Evolutionary conservation across 352 stramenopile genomes (phyloP).

Genomic region (Plasmopara muralis): DNA sequence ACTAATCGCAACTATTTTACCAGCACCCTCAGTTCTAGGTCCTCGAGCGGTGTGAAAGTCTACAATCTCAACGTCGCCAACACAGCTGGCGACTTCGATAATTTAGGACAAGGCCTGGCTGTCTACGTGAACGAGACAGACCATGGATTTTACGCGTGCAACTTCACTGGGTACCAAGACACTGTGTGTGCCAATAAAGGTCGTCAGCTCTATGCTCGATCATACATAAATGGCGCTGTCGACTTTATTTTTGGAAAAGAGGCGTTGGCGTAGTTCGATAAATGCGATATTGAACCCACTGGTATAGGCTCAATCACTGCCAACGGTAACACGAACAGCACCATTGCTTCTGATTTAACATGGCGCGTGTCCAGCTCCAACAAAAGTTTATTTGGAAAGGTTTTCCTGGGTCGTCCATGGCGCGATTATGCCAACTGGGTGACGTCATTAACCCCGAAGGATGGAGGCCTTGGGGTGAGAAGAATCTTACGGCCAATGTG

Average conservation of each 20-base stretch:
- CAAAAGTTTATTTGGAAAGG: background rate
- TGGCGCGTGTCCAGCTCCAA: constrained; percentile 3
- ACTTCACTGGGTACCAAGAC: constrained; percentile 11
- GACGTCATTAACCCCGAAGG: constrained; percentile 7
- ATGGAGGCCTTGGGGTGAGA: constrained; percentile 5
- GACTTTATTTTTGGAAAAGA: constrained; percentile 9
- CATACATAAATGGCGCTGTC: constrained; percentile 7
- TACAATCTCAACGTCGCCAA: constrained; percentile 21
- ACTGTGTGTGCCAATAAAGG: constrained; percentile 7
- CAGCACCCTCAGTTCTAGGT: constrained; percentile 2
- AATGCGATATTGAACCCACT: constrained; percentile 1
- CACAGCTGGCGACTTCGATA: background rate
- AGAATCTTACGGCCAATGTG: constrained; percentile 4
- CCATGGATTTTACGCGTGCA: constrained; percentile 12
- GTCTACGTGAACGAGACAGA: constrained; percentile 7
- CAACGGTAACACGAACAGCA: constrained; percentile 9
- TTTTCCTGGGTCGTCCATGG: constrained; percentile 12
- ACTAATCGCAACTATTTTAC: constrained; percentile 1
- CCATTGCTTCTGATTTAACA: constrained; percentile 12
- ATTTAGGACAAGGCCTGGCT: constrained; percentile 10
- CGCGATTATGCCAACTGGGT: constrained; percentile 4
- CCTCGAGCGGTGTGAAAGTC: constrained; percentile 5
- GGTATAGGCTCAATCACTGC: constrained; percentile 1
- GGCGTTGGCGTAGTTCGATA: constrained; percentile 5
- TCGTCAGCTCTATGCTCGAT: constrained; percentile 2